Conservation (phyloP, 2,329 filamentous ascomycete genomes). For the Chaetomium globosum region DNA sequence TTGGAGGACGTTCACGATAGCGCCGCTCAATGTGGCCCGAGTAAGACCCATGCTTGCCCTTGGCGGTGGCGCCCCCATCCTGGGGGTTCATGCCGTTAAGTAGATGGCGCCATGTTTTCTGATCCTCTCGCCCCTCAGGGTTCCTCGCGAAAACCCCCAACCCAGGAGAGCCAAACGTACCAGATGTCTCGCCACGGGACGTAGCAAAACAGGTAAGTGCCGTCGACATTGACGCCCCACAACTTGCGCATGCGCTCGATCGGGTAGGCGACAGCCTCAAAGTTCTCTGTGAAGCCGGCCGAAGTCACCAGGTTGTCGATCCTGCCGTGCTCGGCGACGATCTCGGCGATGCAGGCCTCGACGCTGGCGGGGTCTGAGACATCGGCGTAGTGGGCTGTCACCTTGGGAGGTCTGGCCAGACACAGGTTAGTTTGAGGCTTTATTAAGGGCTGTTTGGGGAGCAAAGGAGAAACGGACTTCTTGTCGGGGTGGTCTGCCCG, state of each 20-base stretch:
- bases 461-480: conserved; percentile 50
- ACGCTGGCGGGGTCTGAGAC: conserved; percentile 82
- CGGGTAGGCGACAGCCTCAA: conserved; percentile 86
- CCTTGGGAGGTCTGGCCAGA: conserved; percentile 65
- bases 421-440: not conserved
- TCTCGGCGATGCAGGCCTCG: conserved; percentile 69
- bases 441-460: not conserved
- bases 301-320: conserved; percentile 93
- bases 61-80: conserved; percentile 73
- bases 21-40: conserved; percentile 95
- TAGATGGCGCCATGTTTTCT: not conserved
- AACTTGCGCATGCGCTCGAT: conserved; percentile 90
- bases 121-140: no score
- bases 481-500: conserved; percentile 76
- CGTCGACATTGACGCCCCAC: conserved; percentile 90
- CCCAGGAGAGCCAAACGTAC: conserved; percentile 22
- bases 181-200: conserved; percentile 78
- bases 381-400: conserved; percentile 89
- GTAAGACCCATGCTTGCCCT: conserved; percentile 92
- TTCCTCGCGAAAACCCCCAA: not conserved
- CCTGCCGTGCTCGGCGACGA: conserved; percentile 72
- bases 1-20: conserved; percentile 93
- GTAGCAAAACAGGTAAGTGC: conserved; percentile 86
- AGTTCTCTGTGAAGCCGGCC: conserved; percentile 97
- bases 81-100: conserved; percentile 11